Base-by-base conservation (phyloP, 2,329 filamentous ascomycete species). In the Phyllosticta paracitricarpa region DNA sequence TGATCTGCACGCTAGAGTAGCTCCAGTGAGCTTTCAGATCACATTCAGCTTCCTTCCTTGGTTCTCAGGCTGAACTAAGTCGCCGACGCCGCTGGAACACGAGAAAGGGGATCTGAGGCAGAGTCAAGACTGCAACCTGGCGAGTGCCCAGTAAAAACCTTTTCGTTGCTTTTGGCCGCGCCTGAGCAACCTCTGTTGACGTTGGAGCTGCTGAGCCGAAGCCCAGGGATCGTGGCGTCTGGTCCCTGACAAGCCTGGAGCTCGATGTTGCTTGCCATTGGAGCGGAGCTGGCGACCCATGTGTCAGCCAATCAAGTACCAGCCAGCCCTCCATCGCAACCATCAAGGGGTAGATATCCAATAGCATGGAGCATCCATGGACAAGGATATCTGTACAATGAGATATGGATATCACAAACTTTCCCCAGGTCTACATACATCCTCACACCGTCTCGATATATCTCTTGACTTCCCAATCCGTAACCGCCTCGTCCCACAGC, bases 401-500 rank as follows among this genome's bases (percentile, higher is more conserved):
- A 48, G 40, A n/a, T 48, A 19, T 14, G 40, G 40, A 48, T 19
- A 48, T 48, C 40, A 48, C 40, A 48, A n/a, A 48, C 19, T 14
- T 48, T 48, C 14, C 40, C 40, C 17, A 48, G 6, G 12, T 17
- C 40, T n/a, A 48, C 40, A 5, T n/a, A n/a, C n/a, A 6, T 7
- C 28, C 40, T 54, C 28, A 87, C 62, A 89, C 85, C n/a, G 86
- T 89, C 74, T 91, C 88, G 64, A 91, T 89, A 69, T 91, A 91
- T 63, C 89, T 81, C 75, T 83, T 84, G 72, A 91, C 81, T 74
- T 92, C 89, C 91, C 93, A 97, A 74, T 97, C 94, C 22, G 94
- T 97, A 5, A 97, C 93, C 2, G 92, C 92, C 73, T 97, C 93
- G 68, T 97, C 92, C 88, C 89, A 99, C 22, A 96, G 76, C 64